Evolutionary conservation across 2,329 filamentous ascomycete species (phyloP).

Genomic region (Colletotrichum sp.): DNA sequence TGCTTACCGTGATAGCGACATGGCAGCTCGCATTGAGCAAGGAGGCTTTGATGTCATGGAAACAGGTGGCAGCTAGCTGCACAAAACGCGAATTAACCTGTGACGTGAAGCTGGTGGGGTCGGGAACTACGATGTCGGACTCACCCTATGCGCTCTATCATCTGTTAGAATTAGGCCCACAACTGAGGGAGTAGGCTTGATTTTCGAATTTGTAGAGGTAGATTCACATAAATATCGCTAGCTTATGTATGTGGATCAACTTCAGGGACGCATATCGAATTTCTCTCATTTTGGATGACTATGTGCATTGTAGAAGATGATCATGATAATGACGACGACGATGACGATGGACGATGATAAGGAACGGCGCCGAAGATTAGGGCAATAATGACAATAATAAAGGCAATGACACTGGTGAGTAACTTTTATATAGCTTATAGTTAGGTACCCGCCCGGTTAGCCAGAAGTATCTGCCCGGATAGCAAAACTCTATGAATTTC

Average conservation of each 20-base stretch:
- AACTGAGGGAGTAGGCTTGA: neutral
- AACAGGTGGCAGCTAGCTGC: neutral
- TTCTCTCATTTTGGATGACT: neutral
- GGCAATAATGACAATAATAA: too few species aligned
- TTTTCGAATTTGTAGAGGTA: neutral
- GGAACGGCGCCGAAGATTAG: too few species aligned
- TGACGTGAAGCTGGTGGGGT: neutral
- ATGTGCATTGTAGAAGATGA: neutral
- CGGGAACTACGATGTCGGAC: neutral
- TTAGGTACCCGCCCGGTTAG: too few species aligned
- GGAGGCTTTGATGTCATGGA: neutral
- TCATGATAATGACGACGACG: neutral
- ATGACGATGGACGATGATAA: too few species aligned
- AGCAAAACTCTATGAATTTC: too few species aligned
- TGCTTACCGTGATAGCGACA: neutral
- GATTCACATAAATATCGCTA: neutral
- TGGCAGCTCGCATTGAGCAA: neutral
- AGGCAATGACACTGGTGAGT: too few species aligned
- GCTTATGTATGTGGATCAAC: neutral
- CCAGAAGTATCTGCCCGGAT: too few species aligned
- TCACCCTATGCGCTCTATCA: neutral
- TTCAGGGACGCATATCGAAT: accelerated
- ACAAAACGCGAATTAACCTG: neutral
- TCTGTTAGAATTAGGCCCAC: neutral
- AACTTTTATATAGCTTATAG: too few species aligned